Evolutionary conservation across 2,329 filamentous ascomycete genomes (phyloP), one percentile per base, ranked within the genome.

Genomic region (Tolypocladium ovalisporum): DNA sequence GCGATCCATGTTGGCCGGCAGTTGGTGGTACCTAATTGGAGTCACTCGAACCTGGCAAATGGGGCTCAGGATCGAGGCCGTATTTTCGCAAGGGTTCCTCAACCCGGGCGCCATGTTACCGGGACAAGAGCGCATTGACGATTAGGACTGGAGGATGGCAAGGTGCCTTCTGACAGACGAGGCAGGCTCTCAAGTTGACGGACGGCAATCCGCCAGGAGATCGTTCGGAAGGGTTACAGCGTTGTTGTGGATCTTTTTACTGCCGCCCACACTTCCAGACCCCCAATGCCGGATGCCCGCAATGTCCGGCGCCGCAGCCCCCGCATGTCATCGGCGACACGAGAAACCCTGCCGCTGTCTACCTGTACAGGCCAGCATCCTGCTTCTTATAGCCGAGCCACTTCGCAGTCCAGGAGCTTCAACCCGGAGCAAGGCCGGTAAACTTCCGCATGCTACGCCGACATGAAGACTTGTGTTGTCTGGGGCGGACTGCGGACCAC

Each of bases 1-100:
- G 76, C 87, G 88, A 76, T 94, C 89, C 89, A 93, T 93, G 70
- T 70, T 81, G 72, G 66, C 47, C n/a, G n/a, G n/a, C n/a, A n/a
- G n/a, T n/a, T n/a, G n/a, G n/a, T n/a, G n/a, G n/a, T n/a, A n/a
- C n/a, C n/a, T n/a, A n/a, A n/a, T n/a, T n/a, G n/a, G n/a, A n/a
- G n/a, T n/a, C n/a, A n/a, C n/a, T n/a, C n/a, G n/a, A n/a, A n/a
- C n/a, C n/a, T n/a, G n/a, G n/a, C n/a, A n/a, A n/a, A n/a, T n/a
- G n/a, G n/a, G n/a, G n/a, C n/a, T n/a, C n/a, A n/a, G n/a, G 1
- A 67, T 82, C 3, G 79, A 81, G 59, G 79, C 79, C 0, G 80
- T 78, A 78, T 58, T 82, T 83, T 63, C 75, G 79, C 2, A 83
- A 0, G 68, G 64, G 0, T 77, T 83, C 54, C 70, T 82, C 9